Evolutionary conservation across 2,329 filamentous ascomycete genomes (phyloP).

Genomic region (Cercospora sojina): DNA sequence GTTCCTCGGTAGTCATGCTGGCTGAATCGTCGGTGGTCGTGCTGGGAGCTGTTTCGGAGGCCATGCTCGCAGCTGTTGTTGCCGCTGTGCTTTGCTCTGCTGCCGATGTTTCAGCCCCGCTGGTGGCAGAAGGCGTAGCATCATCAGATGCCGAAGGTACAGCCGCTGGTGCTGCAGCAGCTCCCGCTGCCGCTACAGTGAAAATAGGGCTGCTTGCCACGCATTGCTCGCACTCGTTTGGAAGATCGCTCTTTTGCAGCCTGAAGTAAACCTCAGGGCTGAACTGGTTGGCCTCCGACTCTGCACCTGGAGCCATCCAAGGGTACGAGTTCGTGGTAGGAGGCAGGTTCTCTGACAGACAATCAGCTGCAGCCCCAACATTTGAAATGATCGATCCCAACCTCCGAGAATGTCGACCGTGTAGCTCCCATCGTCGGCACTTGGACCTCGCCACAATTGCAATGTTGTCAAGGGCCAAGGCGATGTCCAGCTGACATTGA

Average conservation of each 20-base stretch:
- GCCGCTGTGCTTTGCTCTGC: conserved; percentile 2
- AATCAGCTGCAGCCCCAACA: background rate
- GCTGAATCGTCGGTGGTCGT: background rate
- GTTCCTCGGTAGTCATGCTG: background rate
- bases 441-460: conserved; percentile 19
- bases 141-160: conserved; percentile 7
- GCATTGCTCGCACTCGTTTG: conserved; percentile 14
- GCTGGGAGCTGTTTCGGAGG: background rate
- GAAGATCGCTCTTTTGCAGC: conserved; percentile 13
- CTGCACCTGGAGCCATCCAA: conserved; percentile 1
- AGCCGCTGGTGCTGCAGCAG: background rate
- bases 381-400: background rate
- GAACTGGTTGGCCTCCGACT: background rate
- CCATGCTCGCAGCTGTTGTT: background rate
- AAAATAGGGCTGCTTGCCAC: conserved; percentile 10
- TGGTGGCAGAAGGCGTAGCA: background rate
- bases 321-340: conserved; percentile 4
- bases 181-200: conserved; percentile 1
- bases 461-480: conserved; percentile 20
- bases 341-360: background rate
- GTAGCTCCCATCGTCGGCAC: conserved; percentile 14
- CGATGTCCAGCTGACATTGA: conserved; percentile 23
- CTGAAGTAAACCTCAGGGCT: conserved; percentile 10
- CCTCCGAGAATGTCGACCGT: conserved; percentile 18
- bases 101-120: conserved; percentile 1